phyloP scores from a whole-genome alignment of 2,329 filamentous ascomycete genomes.

The Aspergillus quadrilineatus region DNA sequence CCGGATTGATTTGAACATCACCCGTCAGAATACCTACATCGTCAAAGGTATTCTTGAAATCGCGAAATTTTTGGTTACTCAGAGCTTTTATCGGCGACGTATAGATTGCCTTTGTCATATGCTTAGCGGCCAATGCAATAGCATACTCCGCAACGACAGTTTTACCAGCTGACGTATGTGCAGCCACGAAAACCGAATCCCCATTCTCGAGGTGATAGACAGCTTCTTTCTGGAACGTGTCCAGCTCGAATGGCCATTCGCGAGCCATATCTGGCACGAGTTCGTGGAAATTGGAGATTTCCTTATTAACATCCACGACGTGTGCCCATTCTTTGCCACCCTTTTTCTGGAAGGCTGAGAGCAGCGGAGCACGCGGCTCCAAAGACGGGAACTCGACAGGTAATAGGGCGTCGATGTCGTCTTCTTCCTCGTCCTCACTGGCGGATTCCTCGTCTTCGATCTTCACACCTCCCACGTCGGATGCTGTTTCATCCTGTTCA shows the following conservation, averaged over 20 bases:
- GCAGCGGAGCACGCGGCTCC: slow-evolving; percentile 76
- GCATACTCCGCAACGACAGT: slow-evolving; percentile 98
- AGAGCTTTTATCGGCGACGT: slow-evolving; percentile 97
- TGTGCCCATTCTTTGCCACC: slow-evolving; percentile 91
- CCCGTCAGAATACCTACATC: slow-evolving; percentile 96
- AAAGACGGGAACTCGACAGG: slow-evolving; percentile 92
- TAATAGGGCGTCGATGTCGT: slow-evolving; percentile 78
- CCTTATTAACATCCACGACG: slow-evolving; percentile 92
- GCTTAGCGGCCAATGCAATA: slow-evolving; percentile 91
- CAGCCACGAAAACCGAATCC: slow-evolving; percentile 96
- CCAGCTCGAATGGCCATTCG: slow-evolving; percentile 95
- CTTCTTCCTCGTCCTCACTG: slow-evolving; percentile 36
- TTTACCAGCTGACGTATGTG: slow-evolving; percentile 96
- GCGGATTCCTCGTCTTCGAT: slow-evolving; percentile 29
- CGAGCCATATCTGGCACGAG: slow-evolving; percentile 94
- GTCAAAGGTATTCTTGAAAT: slow-evolving; percentile 86
- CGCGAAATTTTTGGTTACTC: slow-evolving; percentile 97
- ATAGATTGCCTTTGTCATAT: slow-evolving; percentile 99
- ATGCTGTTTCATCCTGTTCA: slow-evolving; percentile 52
- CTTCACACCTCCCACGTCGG: slow-evolving; percentile 29
- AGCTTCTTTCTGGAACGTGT: slow-evolving; percentile 97
- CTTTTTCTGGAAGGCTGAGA: slow-evolving; percentile 69
- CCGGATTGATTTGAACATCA: slow-evolving; percentile 95
- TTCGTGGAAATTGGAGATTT: slow-evolving; percentile 90
- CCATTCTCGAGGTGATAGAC: slow-evolving; percentile 96